Evolutionary conservation across 768 basidiomycete genomes (phyloP), one percentile per base, ranked within the genome.

Genomic region (Mycena epipterygia): DNA sequence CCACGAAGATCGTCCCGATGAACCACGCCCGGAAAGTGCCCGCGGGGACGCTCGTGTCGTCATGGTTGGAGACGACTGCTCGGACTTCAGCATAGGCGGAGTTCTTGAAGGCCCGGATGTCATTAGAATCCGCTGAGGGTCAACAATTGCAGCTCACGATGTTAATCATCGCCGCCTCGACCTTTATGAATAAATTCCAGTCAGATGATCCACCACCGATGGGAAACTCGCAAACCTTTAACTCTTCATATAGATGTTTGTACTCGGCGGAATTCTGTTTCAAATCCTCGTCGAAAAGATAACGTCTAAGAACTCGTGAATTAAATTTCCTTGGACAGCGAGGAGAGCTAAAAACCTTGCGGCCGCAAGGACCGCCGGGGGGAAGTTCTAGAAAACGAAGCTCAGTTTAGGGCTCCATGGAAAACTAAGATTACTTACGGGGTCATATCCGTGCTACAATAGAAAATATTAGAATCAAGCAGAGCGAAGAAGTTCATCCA

Each of bases 51-150:
- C 80, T 79, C 2, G 87, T 81, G 68, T 90, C 89, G 72, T 91
- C 90, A 16, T 84, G 81, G 55, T 85, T 90, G 17, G 87, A 79
- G 0, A 91, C 87, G 19, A 89, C 87, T 7, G 90, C 89, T 42
- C 89, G 84, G n/a, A 91, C 90, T 74, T 91, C 89, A 0, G 90
- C 81, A 67, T 90, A 90, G 11, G 89, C 86, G 6, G 89, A 90
- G 74, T 92, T 76, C 73, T 76, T 23, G 27, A 9, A 53, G 23
- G 8, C 29, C 11, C 23, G 12, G 21, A 33, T 39, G 9, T 13
- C 2, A 42, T 29, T 23, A n/a, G 25, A 5, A 17, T 37, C 21
- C 11, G 30, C 9, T 25, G 21, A 6, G 12, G n/a, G 21, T 44
- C 6, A 17, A 19, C 13, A 17, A 19, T 17, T 21, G 35, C 23